Base-by-base conservation (phyloP, 1,284 basidiomycete species). In the Naganishia liquefaciens region DNA sequence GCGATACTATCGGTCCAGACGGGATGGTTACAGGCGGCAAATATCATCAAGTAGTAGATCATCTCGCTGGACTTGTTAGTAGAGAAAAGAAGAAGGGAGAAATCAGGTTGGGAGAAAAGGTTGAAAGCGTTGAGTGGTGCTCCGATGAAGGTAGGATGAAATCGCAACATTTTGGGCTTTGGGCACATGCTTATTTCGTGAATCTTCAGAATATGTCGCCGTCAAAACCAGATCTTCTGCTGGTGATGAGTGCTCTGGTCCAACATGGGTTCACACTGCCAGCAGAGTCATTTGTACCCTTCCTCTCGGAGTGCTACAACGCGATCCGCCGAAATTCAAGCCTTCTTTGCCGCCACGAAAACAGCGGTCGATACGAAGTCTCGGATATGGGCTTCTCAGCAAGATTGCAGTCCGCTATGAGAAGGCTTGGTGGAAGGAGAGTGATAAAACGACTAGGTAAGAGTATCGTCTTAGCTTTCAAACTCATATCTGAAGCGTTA, bases 301-400 rank as follows among this genome's bases (percentile, higher is more conserved):
- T 28, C 78, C 78, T 4, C 68, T 79, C n/a, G 78, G 77, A 5
- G 77, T 79, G 21, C 70, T 79, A n/a, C 71, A 79, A 60, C 61
- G 63, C 30, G 64, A 68, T 3, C 69, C 69, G 0, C 69, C 67
- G 2, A 66, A 69, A n/a, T 79, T 79, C 58, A 68, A 72, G 30
- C 78, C 78, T 10, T 62, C 69, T 3, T 63, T 79, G 43, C 75
- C 76, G 10, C 70, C 69, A 25, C 68, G 76, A 5, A 71, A 75
- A 47, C 67, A 70, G 27, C 71, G 71, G 15, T 73, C 75, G 7
- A 78, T 77, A 67, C 54, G 73, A 40, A 66, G 70, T 6, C 70
- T 74, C 1, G 74, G 73, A 17, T 74, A 76, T 42, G 78, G 78
- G 46, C 70, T 77, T 17, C 69, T 79, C 46, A 79, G 79, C 70